These are phyloP conservation scores for Wickerhamiella kurtzmanii DNA, from an alignment of 805 yeast species.

Conservation along the genomic window DNA sequence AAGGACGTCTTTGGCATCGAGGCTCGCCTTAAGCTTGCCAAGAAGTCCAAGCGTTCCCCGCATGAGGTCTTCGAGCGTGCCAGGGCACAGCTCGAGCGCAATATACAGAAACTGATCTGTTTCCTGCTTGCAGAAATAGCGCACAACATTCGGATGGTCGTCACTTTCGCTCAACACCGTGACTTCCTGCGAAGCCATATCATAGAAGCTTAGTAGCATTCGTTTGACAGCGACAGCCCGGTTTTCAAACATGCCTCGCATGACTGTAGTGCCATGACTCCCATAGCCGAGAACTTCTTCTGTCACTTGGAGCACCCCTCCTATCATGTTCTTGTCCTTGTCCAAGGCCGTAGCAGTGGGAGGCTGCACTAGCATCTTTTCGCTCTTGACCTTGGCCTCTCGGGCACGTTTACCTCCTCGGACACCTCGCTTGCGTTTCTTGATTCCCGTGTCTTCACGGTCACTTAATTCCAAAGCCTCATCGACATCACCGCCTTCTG, in stretches of 20 bases:
- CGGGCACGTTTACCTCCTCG: conserved; percentile 62
- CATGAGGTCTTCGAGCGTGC: conserved; percentile 75
- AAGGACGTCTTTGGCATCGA: conserved; percentile 30
- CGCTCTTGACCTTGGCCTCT: conserved; percentile 8
- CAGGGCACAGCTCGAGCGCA: conserved; percentile 82
- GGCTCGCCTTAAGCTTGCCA: conserved; percentile 21
- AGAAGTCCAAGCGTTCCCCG: conserved; percentile 26
- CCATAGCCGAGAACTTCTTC: conserved; percentile 84
- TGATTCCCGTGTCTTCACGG: conserved; percentile 17
- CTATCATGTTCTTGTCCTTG: background rate
- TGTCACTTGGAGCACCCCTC: conserved; percentile 33
- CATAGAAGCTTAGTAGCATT: conserved; percentile 85
- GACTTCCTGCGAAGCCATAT: conserved; percentile 87
- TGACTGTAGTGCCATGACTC: conserved; percentile 92
- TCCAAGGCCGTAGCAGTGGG: background rate
- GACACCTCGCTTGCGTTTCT: conserved; percentile 69
- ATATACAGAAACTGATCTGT: conserved; percentile 80
- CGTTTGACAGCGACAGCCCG: conserved; percentile 94
- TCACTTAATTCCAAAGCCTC: background rate
- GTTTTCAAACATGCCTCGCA: conserved; percentile 75
- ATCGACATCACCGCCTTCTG: too few relatives aligned
- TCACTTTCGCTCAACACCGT: conserved; percentile 81
- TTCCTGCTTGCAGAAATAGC: conserved; percentile 88
- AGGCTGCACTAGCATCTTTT: conserved; percentile 1
- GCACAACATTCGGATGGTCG: conserved; percentile 86